Evolutionary conservation across 2,329 filamentous ascomycete genomes (phyloP).

Genomic region (Neurospora sp.): DNA sequence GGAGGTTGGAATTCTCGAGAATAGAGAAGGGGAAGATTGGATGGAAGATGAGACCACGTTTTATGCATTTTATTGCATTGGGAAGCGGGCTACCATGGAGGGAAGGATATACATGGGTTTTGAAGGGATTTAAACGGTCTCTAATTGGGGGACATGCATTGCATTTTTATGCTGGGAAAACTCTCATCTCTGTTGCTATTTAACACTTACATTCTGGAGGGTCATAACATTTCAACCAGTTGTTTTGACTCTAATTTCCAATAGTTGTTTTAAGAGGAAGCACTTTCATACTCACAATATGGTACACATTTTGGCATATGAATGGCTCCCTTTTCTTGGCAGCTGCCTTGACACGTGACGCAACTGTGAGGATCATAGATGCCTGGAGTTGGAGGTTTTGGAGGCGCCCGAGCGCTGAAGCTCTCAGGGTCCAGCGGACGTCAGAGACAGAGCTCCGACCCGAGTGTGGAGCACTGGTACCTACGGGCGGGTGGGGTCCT

Average conservation of each 20-base stretch:
- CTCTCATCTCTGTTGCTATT: not conserved
- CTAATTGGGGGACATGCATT: not conserved
- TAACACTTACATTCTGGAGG: not conserved
- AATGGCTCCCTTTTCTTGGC: too few relatives aligned
- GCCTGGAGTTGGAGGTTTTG: not conserved
- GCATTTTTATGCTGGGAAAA: not conserved
- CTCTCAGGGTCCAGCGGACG: not conserved
- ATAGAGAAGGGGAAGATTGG: not conserved
- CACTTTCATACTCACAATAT: not conserved
- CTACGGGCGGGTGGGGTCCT: not conserved
- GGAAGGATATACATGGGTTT: not conserved
- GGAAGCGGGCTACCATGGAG: not conserved
- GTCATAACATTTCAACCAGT: not conserved
- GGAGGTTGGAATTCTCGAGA: not conserved
- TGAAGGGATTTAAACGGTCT: not conserved
- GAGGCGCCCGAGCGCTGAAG: not conserved
- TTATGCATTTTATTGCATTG: conserved; percentile 3
- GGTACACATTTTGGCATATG: not conserved
- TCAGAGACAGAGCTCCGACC: not conserved
- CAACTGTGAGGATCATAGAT: not conserved
- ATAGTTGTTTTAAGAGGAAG: not conserved
- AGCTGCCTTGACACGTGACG: not conserved
- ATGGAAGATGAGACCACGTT: conserved; percentile 17
- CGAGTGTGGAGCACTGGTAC: not conserved
- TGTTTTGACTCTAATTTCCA: not conserved